These are phyloP conservation scores for Xylariaceae sp. DNA, from an alignment of 2,329 filamentous ascomycete genomes.

Conservation along the genomic window DNA sequence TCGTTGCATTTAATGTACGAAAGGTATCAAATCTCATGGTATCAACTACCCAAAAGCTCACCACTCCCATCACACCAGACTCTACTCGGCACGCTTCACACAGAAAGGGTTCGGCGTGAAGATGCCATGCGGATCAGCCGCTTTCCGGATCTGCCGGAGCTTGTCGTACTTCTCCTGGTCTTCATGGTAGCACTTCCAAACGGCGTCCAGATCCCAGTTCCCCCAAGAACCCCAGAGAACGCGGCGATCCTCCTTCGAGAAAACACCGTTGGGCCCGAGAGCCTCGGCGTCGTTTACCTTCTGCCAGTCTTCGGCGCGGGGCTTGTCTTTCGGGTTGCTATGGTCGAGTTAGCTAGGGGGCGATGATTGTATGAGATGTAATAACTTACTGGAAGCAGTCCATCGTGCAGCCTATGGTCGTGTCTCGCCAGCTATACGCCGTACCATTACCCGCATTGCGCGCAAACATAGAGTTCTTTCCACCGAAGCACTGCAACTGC, in stretches of 20 bases:
- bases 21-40: not conserved
- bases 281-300: constrained; percentile 35
- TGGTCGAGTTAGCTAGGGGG: not conserved
- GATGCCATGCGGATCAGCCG: constrained; percentile 27
- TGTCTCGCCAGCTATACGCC: constrained; percentile 44
- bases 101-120: constrained; percentile 31
- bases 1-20: too few species aligned
- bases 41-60: too few species aligned
- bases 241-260: constrained; percentile 37
- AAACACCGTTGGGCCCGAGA: constrained; percentile 32
- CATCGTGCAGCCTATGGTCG: constrained; percentile 35
- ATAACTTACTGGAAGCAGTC: constrained; percentile 40
- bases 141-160: constrained; percentile 34
- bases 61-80: too few species aligned
- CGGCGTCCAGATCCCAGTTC: constrained; percentile 34
- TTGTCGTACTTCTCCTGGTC: constrained; percentile 36
- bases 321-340: constrained; percentile 28
- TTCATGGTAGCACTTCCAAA: constrained; percentile 37
- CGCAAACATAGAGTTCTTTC: constrained; percentile 38
- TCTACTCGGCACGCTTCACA: constrained; percentile 27
- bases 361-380: not conserved
- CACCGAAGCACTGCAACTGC: constrained; percentile 43
- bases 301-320: constrained; percentile 39
- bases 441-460: constrained; percentile 42
- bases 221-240: constrained; percentile 40